These are phyloP conservation scores for Parascedosporium putredinis DNA, from an alignment of 2,329 filamentous ascomycete genomes.

Conservation along the genomic window DNA sequence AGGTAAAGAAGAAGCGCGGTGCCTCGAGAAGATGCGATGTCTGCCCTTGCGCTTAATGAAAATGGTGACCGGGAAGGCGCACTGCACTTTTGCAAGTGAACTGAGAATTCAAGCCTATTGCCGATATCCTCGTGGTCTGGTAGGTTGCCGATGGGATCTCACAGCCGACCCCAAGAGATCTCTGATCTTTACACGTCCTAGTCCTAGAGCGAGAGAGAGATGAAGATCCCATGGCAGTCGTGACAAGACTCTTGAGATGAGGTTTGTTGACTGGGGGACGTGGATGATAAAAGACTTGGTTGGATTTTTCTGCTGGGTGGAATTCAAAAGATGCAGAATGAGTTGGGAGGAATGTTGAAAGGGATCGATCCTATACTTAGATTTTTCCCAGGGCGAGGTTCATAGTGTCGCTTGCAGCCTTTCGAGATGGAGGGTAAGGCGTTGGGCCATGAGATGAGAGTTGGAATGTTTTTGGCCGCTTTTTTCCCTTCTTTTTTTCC, in stretches of 20 bases:
- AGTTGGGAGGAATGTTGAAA: background rate
- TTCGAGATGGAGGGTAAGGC: background rate
- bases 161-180: background rate
- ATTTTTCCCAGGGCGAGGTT: background rate
- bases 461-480: background rate
- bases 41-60: too few relatives aligned
- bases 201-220: background rate
- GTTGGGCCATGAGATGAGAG: background rate
- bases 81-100: background rate
- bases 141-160: background rate
- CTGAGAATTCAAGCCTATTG: background rate
- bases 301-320: background rate
- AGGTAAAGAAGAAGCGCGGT: too few relatives aligned
- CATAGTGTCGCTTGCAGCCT: constrained; percentile 1
- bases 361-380: background rate
- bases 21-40: too few relatives aligned
- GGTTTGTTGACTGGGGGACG: background rate
- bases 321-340: background rate
- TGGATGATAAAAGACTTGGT: constrained; percentile 1
- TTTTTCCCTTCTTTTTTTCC: background rate
- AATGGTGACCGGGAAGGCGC: too few relatives aligned
- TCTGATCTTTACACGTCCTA: background rate
- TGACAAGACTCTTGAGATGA: background rate
- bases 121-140: background rate
- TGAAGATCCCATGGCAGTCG: constrained; percentile 6